phyloP scores from a whole-genome alignment of 2,329 filamentous ascomycete species.

The Ramichloridium luteum region DNA sequence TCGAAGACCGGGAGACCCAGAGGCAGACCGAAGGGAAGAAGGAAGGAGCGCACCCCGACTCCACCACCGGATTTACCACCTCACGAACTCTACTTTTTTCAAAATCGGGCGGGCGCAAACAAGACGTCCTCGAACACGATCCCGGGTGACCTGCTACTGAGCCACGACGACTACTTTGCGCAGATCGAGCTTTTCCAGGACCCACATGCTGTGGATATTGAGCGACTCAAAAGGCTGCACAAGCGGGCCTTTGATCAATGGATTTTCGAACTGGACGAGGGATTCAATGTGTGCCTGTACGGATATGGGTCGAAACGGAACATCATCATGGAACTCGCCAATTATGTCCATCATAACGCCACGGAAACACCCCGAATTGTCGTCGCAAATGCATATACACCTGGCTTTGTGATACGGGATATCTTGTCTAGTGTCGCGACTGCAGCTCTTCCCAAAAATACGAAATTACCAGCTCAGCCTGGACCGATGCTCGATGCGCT shows the following conservation, averaged over 20 bases:
- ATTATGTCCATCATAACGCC: conserved; percentile 37
- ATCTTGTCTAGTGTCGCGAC: conserved; percentile 56
- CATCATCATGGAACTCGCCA: conserved; percentile 63
- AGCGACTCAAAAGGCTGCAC: conserved; percentile 63
- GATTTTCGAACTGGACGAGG: conserved; percentile 76
- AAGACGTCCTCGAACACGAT: conserved; percentile 85
- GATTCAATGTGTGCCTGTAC: conserved; percentile 82
- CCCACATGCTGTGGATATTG: conserved; percentile 56
- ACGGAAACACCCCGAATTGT: conserved; percentile 49
- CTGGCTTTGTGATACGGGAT: conserved; percentile 54
- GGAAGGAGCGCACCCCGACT: conserved; percentile 56
- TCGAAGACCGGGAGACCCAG: conserved; percentile 33
- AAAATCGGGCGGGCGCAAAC: conserved; percentile 68
- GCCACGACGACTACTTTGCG: conserved; percentile 83
- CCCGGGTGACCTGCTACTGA: conserved; percentile 60
- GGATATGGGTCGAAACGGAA: conserved; percentile 81
- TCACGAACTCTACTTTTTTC: conserved; percentile 86
- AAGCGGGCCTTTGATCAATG: conserved; percentile 78
- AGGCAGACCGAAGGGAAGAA: conserved; percentile 42
- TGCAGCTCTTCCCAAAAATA: conserved; percentile 41
- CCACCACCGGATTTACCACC: conserved; percentile 71
- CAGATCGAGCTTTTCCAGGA: conserved; percentile 53
- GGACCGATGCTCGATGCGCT: conserved; percentile 57
- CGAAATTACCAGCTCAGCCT: conserved; percentile 52
- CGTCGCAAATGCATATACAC: conserved; percentile 74